Base-by-base conservation (phyloP, 208 protist species). In the Wallacemonas sp. region DNA sequence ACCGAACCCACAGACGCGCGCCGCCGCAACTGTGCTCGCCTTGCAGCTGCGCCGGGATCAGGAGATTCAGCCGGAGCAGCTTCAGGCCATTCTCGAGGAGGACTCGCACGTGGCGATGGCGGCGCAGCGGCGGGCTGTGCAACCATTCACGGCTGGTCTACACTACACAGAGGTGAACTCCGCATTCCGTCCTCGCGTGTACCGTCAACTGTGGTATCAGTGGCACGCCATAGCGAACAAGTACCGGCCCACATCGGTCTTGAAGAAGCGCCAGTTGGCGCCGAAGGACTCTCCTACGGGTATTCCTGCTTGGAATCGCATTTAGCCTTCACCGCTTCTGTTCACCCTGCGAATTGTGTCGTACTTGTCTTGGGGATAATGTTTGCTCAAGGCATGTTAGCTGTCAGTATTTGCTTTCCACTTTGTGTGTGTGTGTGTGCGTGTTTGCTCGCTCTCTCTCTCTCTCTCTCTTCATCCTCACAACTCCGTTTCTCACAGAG, bases 221-320 rank as follows among this genome's bases (percentile, higher is more conserved):
- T 96, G 91, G 88, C 91, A 96, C 54, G 69, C 77, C 33, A 93
- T 96, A 54, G 91, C 91, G 0, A 96, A 96, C 70, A 79, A 82
- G 21, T 96, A 96, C 65, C 80, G 91, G 11, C 91, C 91, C 21
- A 87, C 84, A 36, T 75, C 84, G 11, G 46, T 86, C 30, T 73
- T 96, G 19, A 94, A 94, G 72, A 71, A 80, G 14, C 58, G 88
- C 28, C 91, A 96, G 75, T 76, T 94, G 31, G 88, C 91, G 9
- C 91, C 91, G n/a, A 72, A 76, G 28, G 86, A 94, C 67, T 94
- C 88, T 12, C 91, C 91, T 27, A 94, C 91, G 17, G 91, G 91
- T 36, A 92, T 96, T 58, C 88, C 88, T n/a, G 91, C 80, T 5
- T 96, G 85, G 80, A 83, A 84, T 33, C 86, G 90, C 21, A 80